Conservation (phyloP, 2,329 filamentous ascomycete genomes). For the Aureobasidium sp. region DNA sequence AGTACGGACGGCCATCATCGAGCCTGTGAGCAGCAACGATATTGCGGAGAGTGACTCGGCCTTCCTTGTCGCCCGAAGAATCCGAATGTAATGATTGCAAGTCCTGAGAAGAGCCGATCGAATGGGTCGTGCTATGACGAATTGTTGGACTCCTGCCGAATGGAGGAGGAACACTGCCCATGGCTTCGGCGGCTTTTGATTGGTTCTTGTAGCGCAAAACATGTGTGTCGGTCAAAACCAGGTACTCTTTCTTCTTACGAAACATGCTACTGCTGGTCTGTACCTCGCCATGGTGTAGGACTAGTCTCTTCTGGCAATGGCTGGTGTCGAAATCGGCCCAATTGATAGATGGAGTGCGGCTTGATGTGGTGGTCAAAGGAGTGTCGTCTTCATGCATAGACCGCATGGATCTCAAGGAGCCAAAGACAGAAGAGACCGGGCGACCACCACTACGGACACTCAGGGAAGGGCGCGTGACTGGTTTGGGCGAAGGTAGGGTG, state of each 20-base stretch:
- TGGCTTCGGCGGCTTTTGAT: constrained; percentile 54
- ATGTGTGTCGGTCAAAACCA: constrained; percentile 61
- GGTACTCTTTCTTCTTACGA: constrained; percentile 62
- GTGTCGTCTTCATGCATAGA: constrained; percentile 45
- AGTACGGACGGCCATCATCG: constrained; percentile 58
- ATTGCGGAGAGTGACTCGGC: constrained; percentile 53
- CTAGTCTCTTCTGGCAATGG: constrained; percentile 30
- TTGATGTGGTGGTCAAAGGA: constrained; percentile 40
- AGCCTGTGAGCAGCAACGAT: constrained; percentile 59
- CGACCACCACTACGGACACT: constrained; percentile 25
- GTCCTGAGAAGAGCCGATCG: constrained; percentile 53
- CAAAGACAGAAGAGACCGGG: constrained; percentile 45
- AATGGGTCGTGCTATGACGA: constrained; percentile 50
- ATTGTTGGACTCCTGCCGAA: constrained; percentile 35
- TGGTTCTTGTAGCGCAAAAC: constrained; percentile 61
- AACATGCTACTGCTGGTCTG: constrained; percentile 63
- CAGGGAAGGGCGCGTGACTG: constrained; percentile 21
- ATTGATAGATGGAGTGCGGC: constrained; percentile 40
- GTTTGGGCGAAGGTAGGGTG: constrained; percentile 18
- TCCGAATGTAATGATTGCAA: constrained; percentile 44
- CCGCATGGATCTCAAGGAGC: constrained; percentile 46
- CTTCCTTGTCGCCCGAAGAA: constrained; percentile 44
- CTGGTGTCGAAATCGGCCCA: constrained; percentile 27
- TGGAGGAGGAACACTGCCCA: constrained; percentile 34
- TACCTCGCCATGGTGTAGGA: constrained; percentile 60